Evolutionary conservation across 2,329 filamentous ascomycete species (phyloP).

Genomic region (Diaporthe nobilis): DNA sequence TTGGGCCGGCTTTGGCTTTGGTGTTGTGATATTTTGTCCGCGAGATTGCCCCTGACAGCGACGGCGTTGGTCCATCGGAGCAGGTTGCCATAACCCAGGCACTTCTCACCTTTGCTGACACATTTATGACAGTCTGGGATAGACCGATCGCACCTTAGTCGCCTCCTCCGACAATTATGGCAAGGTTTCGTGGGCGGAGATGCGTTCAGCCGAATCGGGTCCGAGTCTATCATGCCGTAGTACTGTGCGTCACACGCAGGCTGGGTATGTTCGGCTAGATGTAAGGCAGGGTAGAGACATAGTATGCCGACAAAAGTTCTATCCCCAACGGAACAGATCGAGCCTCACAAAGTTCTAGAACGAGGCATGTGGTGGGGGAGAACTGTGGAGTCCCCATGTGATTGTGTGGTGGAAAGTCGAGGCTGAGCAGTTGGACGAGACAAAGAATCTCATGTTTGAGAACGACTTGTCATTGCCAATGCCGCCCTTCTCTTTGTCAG

Average conservation of each 20-base stretch:
- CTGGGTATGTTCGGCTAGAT: constrained; percentile 27
- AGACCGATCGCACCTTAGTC: constrained; percentile 74
- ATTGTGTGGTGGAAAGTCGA: not conserved
- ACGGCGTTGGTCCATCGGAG: constrained; percentile 72
- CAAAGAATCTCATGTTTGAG: constrained; percentile 14
- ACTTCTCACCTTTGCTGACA: constrained; percentile 66
- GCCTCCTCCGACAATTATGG: constrained; percentile 73
- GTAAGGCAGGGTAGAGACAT: constrained; percentile 9
- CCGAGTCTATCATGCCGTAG: constrained; percentile 33
- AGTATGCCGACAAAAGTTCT: not conserved
- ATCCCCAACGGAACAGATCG: not conserved
- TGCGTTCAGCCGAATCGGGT: constrained; percentile 3
- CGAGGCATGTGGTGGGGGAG: not conserved
- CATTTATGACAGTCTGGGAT: constrained; percentile 73
- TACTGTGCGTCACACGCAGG: constrained; percentile 8
- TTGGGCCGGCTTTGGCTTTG: not conserved
- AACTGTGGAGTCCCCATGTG: not conserved
- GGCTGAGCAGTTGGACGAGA: constrained; percentile 3
- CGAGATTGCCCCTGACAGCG: constrained; percentile 63
- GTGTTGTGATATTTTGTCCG: constrained; percentile 41
- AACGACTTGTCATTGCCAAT: constrained; percentile 7
- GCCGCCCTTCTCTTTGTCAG: constrained; percentile 34
- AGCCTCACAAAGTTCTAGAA: constrained; percentile 7
- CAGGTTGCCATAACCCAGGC: constrained; percentile 73
- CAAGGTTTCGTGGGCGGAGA: constrained; percentile 59